Evolutionary conservation across 2,329 filamentous ascomycete species (phyloP).

Genomic region (Neonectria coccinea): DNA sequence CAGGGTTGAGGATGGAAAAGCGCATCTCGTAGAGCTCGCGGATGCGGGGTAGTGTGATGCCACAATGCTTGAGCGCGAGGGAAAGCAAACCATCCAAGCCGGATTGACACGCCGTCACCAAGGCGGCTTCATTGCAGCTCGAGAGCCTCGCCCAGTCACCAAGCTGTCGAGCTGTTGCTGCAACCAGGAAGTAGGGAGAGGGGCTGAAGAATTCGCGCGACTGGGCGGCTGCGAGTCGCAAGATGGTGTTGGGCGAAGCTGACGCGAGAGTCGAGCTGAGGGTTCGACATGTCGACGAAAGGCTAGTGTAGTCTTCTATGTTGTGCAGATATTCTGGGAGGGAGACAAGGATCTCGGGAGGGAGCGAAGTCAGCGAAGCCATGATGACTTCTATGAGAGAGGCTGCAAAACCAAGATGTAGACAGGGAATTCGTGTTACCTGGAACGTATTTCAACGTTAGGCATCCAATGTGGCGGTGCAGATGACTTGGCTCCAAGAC

Average conservation of each 20-base stretch:
- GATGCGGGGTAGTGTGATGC: constrained; percentile 19
- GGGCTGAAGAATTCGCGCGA: constrained; percentile 22
- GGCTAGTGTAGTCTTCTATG: constrained; percentile 21
- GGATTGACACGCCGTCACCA: background rate
- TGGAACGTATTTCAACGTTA: no score
- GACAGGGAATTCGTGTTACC: no score
- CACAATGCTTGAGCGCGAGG: constrained; percentile 18
- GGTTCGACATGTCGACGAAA: constrained; percentile 21
- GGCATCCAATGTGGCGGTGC: no score
- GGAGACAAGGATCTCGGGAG: constrained; percentile 8
- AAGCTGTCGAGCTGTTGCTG: constrained; percentile 20
- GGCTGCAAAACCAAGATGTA: no score
- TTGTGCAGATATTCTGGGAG: constrained; percentile 14
- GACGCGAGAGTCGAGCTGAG: background rate
- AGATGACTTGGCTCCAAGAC: no score
- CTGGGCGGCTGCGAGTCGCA: constrained; percentile 20
- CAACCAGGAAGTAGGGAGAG: constrained; percentile 17
- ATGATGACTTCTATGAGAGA: background rate
- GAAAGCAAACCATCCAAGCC: constrained; percentile 16
- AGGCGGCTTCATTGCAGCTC: constrained; percentile 6
- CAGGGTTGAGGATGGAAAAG: constrained; percentile 23
- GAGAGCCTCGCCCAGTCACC: constrained; percentile 18
- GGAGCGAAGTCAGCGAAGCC: constrained; percentile 5
- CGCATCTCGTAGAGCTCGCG: constrained; percentile 22
- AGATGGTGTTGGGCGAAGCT: constrained; percentile 7